Percentiles rank a stretch among this genome's conserved stretches.
Conservation (phyloP, 345 rosid genomes). For the Crucihimalaya himalaica region DNA sequence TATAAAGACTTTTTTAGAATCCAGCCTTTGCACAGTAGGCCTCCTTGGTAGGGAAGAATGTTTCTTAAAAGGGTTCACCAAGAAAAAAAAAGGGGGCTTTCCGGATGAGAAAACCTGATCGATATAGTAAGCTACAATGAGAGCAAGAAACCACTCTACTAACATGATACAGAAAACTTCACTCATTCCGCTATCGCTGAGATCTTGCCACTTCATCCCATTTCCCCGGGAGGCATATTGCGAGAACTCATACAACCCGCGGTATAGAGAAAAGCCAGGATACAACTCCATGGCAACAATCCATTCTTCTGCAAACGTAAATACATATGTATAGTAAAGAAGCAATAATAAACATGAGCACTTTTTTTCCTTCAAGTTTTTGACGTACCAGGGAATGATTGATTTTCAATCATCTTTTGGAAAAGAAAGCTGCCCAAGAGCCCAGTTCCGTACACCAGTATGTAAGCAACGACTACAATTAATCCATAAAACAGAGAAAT, state of each 20-base stretch:
- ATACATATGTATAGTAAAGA: constrained; percentile 2
- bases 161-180: constrained; percentile 62
- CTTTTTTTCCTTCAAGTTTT: not conserved
- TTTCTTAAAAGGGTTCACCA: constrained; percentile 42
- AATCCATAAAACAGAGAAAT: not conserved
- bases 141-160: constrained; percentile 72
- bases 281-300: constrained; percentile 67
- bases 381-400: constrained; percentile 71
- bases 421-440: constrained; percentile 79
- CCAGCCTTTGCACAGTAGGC: constrained; percentile 57
- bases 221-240: constrained; percentile 53
- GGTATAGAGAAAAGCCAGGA: constrained; percentile 86
- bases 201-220: constrained; percentile 75
- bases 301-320: constrained; percentile 55
- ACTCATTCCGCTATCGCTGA: constrained; percentile 69
- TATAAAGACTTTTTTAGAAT: constrained; percentile 57
- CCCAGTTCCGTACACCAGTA: constrained; percentile 73
- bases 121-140: constrained; percentile 60
- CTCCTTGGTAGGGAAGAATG: constrained; percentile 37
- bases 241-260: constrained; percentile 79
- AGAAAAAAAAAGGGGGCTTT: constrained; percentile 52
- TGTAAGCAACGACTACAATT: constrained; percentile 65
- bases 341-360: constrained; percentile 1
- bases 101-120: constrained; percentile 57
- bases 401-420: constrained; percentile 53